phyloP scores from a whole-genome alignment of 192 early-diverging fungal genomes.

The Geosiphon pyriformis region DNA sequence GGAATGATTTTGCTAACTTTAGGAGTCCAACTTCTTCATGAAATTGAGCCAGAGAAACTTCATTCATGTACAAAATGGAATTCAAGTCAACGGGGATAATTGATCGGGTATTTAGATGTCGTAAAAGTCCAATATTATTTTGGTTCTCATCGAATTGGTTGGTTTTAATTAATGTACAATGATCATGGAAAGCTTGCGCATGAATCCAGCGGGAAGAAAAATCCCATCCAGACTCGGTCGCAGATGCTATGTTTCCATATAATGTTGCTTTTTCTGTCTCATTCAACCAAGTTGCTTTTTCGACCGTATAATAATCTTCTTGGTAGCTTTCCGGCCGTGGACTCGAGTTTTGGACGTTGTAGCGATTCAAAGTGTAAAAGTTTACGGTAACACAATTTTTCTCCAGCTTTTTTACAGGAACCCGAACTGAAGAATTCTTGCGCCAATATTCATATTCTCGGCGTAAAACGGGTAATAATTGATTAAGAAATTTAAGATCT shows the following conservation, averaged over 20 bases:
- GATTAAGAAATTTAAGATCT: conserved; percentile 39
- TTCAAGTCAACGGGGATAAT: conserved; percentile 70
- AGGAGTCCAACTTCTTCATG: conserved; percentile 2
- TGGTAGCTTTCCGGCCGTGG: conserved; percentile 67
- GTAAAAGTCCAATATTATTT: conserved; percentile 34
- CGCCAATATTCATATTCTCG: conserved; percentile 63
- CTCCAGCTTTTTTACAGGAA: conserved; percentile 29
- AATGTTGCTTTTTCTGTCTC: conserved; percentile 28
- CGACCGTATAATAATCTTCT: conserved; percentile 51
- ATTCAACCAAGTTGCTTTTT: conserved; percentile 37
- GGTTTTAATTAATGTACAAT: conserved; percentile 1
- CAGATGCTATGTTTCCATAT: conserved; percentile 61
- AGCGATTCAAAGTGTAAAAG: conserved; percentile 43
- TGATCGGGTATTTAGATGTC: conserved; percentile 45
- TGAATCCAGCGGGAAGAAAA: conserved; percentile 60
- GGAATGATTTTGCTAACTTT: conserved; percentile 24
- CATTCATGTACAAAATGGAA: conserved; percentile 58
- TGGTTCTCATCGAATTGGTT: too few species aligned
- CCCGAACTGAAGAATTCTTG: conserved; percentile 41
- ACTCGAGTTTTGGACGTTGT: conserved; percentile 43
- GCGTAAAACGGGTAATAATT: conserved; percentile 49
- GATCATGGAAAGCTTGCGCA: conserved; percentile 20
- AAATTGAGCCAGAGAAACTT: conserved; percentile 37
- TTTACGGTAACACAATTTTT: conserved; percentile 17
- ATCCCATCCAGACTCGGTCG: conserved; percentile 72